phyloP scores from a whole-genome alignment of 176 grass and related monocot genomes.

The Eremochloa ophiuroides region DNA sequence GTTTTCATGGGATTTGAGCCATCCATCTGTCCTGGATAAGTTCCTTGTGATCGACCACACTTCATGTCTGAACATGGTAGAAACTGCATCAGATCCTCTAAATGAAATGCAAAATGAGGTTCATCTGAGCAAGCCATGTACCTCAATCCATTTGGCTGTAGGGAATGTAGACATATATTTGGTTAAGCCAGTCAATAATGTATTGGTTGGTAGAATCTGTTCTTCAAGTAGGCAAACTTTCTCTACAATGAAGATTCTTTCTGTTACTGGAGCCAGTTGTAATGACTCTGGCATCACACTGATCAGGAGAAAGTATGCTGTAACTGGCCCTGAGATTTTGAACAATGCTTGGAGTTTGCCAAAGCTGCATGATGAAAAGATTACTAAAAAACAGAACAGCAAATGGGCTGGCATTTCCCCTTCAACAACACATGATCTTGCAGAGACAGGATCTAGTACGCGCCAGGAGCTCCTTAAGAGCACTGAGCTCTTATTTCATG shows the following conservation, averaged over 20 bases:
- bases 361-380: slow-evolving; percentile 53
- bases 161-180: slow-evolving; percentile 73
- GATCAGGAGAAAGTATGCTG: slow-evolving; percentile 53
- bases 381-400: slow-evolving; percentile 39
- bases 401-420: slow-evolving; percentile 80
- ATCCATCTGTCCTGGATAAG: slow-evolving; percentile 59
- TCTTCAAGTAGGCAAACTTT: slow-evolving; percentile 49
- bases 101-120: slow-evolving; percentile 34
- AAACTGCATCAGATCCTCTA: slow-evolving; percentile 29
- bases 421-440: slow-evolving; percentile 53
- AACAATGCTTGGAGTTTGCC: slow-evolving; percentile 76
- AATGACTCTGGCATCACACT: slow-evolving; percentile 53
- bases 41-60: slow-evolving; percentile 75
- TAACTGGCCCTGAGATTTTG: slow-evolving; percentile 53
- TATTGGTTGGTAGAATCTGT: slow-evolving; percentile 24
- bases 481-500: slow-evolving; percentile 72
- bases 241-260: slow-evolving; percentile 69
- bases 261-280: slow-evolving; percentile 41
- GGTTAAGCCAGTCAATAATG: slow-evolving; percentile 41
- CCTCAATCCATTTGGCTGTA: slow-evolving; percentile 63
- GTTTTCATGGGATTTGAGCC: slow-evolving; percentile 43
- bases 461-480: slow-evolving; percentile 72
- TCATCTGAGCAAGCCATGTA: slow-evolving; percentile 39
- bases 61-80: slow-evolving; percentile 34
- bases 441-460: slow-evolving; percentile 50